Conservation (phyloP, 148 eudicot species). For the Vaccinium vitisidaea region DNA sequence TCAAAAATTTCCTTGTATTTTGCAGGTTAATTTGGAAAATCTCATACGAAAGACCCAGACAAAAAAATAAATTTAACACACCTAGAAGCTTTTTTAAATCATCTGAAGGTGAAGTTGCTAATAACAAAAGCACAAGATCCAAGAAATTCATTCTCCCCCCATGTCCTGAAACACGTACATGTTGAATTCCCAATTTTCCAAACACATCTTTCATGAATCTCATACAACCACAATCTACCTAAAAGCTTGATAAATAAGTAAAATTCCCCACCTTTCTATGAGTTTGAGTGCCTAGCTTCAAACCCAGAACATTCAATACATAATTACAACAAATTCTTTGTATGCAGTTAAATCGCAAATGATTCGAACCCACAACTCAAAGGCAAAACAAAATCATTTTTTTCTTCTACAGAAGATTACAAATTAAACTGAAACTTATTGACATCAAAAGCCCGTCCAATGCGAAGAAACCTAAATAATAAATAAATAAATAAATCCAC, state of each 20-base stretch:
- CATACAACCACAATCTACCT: neutral
- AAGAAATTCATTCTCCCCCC: neutral
- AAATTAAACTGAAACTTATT: neutral
- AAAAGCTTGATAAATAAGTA: neutral
- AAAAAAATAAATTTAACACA: neutral
- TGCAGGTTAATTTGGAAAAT: neutral
- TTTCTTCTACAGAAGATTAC: neutral
- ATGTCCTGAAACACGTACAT: neutral
- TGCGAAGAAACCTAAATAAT: neutral
- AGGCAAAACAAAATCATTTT: neutral
- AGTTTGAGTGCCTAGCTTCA: neutral
- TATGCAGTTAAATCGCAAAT: slow-evolving; percentile 2
- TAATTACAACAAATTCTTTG: neutral
- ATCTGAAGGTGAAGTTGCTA: neutral
- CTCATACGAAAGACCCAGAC: neutral
- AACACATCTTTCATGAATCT: neutral
- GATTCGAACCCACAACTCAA: neutral
- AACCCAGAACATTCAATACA: neutral
- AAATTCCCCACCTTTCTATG: neutral
- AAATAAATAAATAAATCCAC: neutral
- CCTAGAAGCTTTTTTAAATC: neutral
- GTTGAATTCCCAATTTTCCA: neutral
- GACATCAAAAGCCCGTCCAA: neutral
- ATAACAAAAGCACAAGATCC: neutral
- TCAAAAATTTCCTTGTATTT: neutral